These are phyloP conservation scores for sunflower (Helianthus annuus) DNA, from an alignment of 129 eudicot genomes.

Conservation along the genomic window HanXRQr2.0-SUNRISE NC_035438.2:15612549-15613048, in stretches of 20 bases:
- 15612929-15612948: slow-evolving; percentile 4
- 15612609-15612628: slow-evolving; percentile 12
- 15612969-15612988: slow-evolving; percentile 91
- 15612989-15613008: slow-evolving; percentile 94
- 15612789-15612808: slow-evolving; percentile 14
- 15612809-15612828: slow-evolving; percentile 16
- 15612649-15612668: slow-evolving; percentile 84
- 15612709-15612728: slow-evolving; percentile 35
- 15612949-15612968: not conserved
- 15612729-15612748: slow-evolving; percentile 39
- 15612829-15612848: slow-evolving; percentile 67
- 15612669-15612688: slow-evolving; percentile 48
- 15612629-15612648: slow-evolving; percentile 81
- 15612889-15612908: slow-evolving; percentile 2
- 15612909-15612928: not conserved
- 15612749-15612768: slow-evolving; percentile 29
- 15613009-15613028: slow-evolving; percentile 75
- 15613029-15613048: slow-evolving; percentile 92
- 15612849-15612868: slow-evolving; percentile 78
- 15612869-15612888: slow-evolving; percentile 62
- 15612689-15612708: slow-evolving; percentile 50
- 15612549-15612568: slow-evolving; percentile 74
- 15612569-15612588: slow-evolving; percentile 11
- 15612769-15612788: slow-evolving; percentile 8
- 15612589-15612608: slow-evolving; percentile 13